Percentiles rank a stretch among this genome's conserved stretches.
These are phyloP conservation scores for Trypanosoma caninum DNA, from an alignment of 208 protist species.

Conservation along the genomic window DNA sequence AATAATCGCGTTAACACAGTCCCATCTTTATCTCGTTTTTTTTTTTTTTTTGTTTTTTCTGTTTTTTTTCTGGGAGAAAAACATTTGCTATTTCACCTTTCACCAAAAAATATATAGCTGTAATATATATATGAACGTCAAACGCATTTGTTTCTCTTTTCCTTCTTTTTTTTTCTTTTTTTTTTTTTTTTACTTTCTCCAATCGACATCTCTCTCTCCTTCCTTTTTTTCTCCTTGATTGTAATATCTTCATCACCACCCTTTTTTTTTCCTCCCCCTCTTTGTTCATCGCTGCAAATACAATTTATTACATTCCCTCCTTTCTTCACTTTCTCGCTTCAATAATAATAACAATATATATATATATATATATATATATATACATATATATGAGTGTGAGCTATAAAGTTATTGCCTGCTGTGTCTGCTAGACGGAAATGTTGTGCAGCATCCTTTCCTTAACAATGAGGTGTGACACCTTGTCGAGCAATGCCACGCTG, in stretches of 20 bases:
- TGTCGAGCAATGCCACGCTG: constrained; percentile 89
- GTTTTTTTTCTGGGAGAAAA: constrained; percentile 4
- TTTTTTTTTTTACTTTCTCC: neutral
- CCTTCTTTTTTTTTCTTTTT: constrained; percentile 4
- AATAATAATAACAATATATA: neutral
- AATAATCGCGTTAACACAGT: no score
- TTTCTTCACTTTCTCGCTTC: neutral
- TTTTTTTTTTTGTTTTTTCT: constrained; percentile 9
- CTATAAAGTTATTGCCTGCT: neutral
- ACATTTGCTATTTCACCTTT: no score
- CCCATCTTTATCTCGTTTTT: no score
- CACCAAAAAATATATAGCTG: no score
- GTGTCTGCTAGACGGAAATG: constrained; percentile 20
- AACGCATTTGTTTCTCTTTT: no score
- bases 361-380: neutral
- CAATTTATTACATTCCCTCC: neutral
- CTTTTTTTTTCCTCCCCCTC: no score
- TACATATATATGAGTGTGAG: neutral
- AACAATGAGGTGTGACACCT: constrained; percentile 93
- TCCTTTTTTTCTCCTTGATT: neutral
- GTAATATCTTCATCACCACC: no score
- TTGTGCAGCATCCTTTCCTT: constrained; percentile 93
- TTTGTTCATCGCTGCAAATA: neutral
- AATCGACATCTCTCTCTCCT: constrained; percentile 22
- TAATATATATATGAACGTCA: no score